A percentile compares a stretch with the other conserved stretches of the same genome.
Evolutionary conservation across 2,329 filamentous ascomycete genomes (phyloP).

Genomic region (Phoma sp.): DNA sequence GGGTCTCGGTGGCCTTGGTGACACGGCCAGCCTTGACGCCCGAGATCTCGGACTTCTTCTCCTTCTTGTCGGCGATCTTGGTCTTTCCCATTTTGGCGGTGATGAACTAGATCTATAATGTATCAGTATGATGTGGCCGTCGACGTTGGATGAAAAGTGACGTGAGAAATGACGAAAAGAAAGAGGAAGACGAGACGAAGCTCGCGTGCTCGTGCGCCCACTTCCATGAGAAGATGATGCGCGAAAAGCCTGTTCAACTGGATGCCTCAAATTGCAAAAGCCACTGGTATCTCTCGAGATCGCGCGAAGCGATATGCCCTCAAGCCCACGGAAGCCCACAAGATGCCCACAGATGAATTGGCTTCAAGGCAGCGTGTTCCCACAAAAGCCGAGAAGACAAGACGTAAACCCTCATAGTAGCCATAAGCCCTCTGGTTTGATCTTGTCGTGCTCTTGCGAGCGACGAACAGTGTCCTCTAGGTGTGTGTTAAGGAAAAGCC

Average conservation of each 20-base stretch:
- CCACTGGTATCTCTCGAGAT: conserved; percentile 51
- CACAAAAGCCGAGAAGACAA: conserved; percentile 58
- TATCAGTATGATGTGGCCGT: conserved; percentile 37
- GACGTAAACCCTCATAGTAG: conserved; percentile 49
- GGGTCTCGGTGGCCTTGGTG: conserved; percentile 69
- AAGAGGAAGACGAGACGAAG: conserved; percentile 28
- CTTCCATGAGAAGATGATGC: conserved; percentile 25
- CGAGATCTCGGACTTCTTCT: conserved; percentile 64
- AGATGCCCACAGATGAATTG: conserved; percentile 54
- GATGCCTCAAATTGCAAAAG: conserved; percentile 51
- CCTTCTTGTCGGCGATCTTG: conserved; percentile 57
- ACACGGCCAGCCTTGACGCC: conserved; percentile 70
- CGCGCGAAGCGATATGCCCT: conserved; percentile 48
- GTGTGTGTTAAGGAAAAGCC: conserved; percentile 50
- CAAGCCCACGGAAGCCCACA: conserved; percentile 54
- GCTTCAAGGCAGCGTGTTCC: conserved; percentile 58
- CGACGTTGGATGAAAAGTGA: conserved; percentile 1
- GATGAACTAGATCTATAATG: conserved; percentile 35
- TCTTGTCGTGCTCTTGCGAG: conserved; percentile 45
- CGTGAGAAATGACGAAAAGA: conserved; percentile 18
- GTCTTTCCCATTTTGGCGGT: conserved; percentile 46
- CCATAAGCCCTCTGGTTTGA: conserved; percentile 48
- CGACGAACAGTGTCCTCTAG: conserved; percentile 43
- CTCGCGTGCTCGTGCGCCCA: conserved; percentile 33
- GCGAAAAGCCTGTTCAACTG: conserved; percentile 44